Evolutionary conservation across 805 yeast species (phyloP).

Genomic region (Wickerhamiella cacticola): DNA sequence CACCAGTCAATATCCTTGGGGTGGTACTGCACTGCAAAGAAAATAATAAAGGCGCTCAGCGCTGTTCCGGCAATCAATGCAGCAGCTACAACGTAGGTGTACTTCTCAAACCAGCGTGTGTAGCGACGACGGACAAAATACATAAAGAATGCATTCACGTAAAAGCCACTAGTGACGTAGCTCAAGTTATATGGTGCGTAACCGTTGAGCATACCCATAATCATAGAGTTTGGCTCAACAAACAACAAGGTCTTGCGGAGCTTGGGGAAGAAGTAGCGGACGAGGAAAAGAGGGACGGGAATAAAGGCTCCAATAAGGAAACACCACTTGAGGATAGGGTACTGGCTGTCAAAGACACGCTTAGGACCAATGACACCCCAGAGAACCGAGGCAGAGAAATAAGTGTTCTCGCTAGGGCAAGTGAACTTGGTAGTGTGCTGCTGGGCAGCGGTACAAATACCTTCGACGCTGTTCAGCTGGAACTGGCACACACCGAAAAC

Average conservation of each 20-base stretch:
- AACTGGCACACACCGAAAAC: conserved; percentile 34
- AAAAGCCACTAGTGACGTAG: conserved; percentile 16
- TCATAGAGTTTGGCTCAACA: conserved; percentile 38
- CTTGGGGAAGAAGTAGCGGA: conserved; percentile 20
- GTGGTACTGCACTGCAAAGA: conserved; percentile 38
- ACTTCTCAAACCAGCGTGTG: conserved; percentile 42
- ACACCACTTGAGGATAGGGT: conserved; percentile 52
- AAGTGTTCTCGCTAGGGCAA: conserved; percentile 32
- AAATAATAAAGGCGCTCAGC: conserved; percentile 42
- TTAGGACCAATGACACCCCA: conserved; percentile 50
- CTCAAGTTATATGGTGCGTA: conserved; percentile 22
- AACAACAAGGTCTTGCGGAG: conserved; percentile 23
- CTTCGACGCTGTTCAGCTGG: conserved; percentile 32
- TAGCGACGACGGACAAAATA: conserved; percentile 34
- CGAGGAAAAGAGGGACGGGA: conserved; percentile 21
- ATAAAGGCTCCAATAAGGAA: conserved; percentile 41
- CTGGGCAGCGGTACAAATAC: conserved; percentile 37
- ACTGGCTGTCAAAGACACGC: conserved; percentile 36
- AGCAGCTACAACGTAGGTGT: conserved; percentile 42
- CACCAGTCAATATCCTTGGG: conserved; percentile 42
- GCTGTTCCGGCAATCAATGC: conserved; percentile 52
- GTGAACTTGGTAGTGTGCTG: conserved; percentile 30
- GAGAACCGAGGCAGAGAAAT: conserved; percentile 41
- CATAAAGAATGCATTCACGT: conserved; percentile 16
- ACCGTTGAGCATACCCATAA: conserved; percentile 12